phyloP scores from a whole-genome alignment of 805 yeast genomes.

The Candida tammaniensis region DNA sequence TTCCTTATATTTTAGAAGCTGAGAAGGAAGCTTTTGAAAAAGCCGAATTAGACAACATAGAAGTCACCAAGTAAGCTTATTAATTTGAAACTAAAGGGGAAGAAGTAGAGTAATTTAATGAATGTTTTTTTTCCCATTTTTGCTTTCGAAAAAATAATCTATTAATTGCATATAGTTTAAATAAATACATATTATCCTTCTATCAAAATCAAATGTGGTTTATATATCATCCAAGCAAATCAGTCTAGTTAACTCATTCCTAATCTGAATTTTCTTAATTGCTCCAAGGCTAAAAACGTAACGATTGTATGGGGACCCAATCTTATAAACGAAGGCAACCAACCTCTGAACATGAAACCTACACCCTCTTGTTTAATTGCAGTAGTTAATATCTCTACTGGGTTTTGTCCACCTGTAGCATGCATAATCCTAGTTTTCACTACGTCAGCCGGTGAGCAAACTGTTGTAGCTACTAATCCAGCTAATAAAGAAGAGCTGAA shows the following conservation, averaged over 20 bases:
- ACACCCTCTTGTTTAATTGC: slow-evolving; percentile 72
- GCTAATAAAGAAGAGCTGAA: slow-evolving; percentile 77
- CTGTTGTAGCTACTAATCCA: slow-evolving; percentile 86
- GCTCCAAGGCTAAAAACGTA: slow-evolving; percentile 67
- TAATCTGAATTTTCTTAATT: slow-evolving; percentile 51
- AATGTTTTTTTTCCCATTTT: too few relatives aligned
- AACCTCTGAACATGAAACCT: slow-evolving; percentile 82
- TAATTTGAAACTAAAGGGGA: background rate
- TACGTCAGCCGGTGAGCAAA: slow-evolving; percentile 91
- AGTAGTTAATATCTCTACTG: slow-evolving; percentile 45
- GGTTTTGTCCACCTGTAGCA: slow-evolving; percentile 44
- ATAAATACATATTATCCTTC: slow-evolving; percentile 8
- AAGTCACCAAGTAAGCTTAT: slow-evolving; percentile 19
- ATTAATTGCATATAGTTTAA: slow-evolving; percentile 8
- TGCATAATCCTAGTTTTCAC: slow-evolving; percentile 88
- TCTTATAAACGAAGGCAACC: slow-evolving; percentile 85
- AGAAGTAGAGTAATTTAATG: too few relatives aligned
- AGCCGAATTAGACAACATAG: slow-evolving; percentile 81
- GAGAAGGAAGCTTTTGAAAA: slow-evolving; percentile 90
- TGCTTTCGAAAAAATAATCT: too few relatives aligned
- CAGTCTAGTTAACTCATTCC: slow-evolving; percentile 45
- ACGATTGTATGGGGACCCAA: slow-evolving; percentile 80
- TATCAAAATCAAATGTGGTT: too few relatives aligned
- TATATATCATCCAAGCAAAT: too few relatives aligned
- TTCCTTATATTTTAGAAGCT: slow-evolving; percentile 89